Conservation (phyloP, 192 early-diverging fungal genomes). For the Kappamyces sp. region DNA sequence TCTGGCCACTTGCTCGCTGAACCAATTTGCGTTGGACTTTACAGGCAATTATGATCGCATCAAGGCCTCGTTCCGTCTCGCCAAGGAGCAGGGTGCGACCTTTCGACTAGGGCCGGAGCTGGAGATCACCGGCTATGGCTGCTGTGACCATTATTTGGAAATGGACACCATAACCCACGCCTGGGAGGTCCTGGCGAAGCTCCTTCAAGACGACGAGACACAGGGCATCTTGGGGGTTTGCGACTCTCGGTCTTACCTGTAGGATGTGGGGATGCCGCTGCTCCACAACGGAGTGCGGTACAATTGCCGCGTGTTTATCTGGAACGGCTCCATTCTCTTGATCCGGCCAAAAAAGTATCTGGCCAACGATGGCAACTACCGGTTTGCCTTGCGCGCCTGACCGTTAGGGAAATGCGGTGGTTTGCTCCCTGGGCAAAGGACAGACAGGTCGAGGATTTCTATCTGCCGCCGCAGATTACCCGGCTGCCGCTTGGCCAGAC, state of each 20-base stretch:
- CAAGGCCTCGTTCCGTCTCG: slow-evolving; percentile 71
- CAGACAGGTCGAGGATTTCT: slow-evolving; percentile 65
- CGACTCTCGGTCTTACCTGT: slow-evolving; percentile 71
- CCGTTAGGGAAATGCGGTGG: slow-evolving; percentile 79
- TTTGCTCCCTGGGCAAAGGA: slow-evolving; percentile 79
- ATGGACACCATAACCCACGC: slow-evolving; percentile 90
- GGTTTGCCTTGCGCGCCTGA: too few relatives aligned
- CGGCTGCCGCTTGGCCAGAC: slow-evolving; percentile 72
- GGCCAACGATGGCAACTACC: slow-evolving; percentile 97
- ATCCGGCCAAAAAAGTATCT: slow-evolving; percentile 95
- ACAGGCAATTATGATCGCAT: slow-evolving; percentile 87
- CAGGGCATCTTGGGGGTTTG: slow-evolving; percentile 84
- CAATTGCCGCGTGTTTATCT: slow-evolving; percentile 92
- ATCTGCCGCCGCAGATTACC: slow-evolving; percentile 74
- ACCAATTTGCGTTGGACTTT: slow-evolving; percentile 94
- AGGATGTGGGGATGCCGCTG: slow-evolving; percentile 33
- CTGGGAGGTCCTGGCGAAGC: slow-evolving; percentile 81
- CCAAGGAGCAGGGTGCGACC: slow-evolving; percentile 72
- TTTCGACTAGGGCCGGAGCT: slow-evolving; percentile 86
- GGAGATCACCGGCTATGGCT: slow-evolving; percentile 80
- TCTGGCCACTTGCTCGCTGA: slow-evolving; percentile 22
- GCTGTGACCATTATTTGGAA: slow-evolving; percentile 97
- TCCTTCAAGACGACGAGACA: slow-evolving; percentile 60
- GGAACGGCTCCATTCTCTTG: slow-evolving; percentile 75
- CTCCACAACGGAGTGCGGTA: slow-evolving; percentile 86